A percentile compares a stretch with the other conserved stretches of the same genome.
Evolutionary conservation across 108 stramenopile genomes (phyloP).

Genomic region (Fragilariopsis cylindrus): DNA sequence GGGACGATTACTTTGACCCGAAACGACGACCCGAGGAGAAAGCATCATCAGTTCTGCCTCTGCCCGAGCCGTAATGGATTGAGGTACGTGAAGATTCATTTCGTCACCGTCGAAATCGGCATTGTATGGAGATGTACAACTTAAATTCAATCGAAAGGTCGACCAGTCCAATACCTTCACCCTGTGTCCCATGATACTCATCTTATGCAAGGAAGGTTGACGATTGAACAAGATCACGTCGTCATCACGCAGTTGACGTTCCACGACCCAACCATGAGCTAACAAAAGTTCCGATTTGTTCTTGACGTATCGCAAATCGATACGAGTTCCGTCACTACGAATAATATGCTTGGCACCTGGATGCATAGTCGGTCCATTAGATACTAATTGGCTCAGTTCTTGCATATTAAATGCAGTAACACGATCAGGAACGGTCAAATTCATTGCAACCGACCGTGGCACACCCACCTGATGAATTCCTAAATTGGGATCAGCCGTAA

Average conservation of each 20-base stretch:
- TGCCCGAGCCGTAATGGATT: conserved; percentile 93
- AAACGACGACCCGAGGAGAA: conserved; percentile 93
- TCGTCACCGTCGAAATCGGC: conserved; percentile 99
- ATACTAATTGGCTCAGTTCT: conserved; percentile 84
- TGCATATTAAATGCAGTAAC: conserved; percentile 96
- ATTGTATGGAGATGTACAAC: conserved; percentile 98
- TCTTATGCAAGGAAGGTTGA: conserved; percentile 99
- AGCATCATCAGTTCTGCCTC: conserved; percentile 98
- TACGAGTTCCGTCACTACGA: conserved; percentile 90
- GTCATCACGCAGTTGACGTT: conserved; percentile 95
- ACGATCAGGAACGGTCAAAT: conserved; percentile 95
- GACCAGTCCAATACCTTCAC: conserved; percentile 99
- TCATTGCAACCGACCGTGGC: conserved; percentile 95
- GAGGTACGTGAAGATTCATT: conserved; percentile 99
- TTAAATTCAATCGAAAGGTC: conserved; percentile 98
- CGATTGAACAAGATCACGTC: conserved; percentile 99
- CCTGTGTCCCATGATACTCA: conserved; percentile 99
- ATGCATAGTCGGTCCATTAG: conserved; percentile 93
- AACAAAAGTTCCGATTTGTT: conserved; percentile 92
- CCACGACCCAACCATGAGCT: conserved; percentile 96
- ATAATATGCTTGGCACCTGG: conserved; percentile 98
- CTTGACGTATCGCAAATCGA: conserved; percentile 94
- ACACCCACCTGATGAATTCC: conserved; percentile 99
- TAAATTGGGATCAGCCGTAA: conserved; percentile 99
- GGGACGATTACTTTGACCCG: conserved; percentile 97